phyloP scores from a whole-genome alignment of 352 stramenopile genomes.

The Phytophthora pluvialis region DNA sequence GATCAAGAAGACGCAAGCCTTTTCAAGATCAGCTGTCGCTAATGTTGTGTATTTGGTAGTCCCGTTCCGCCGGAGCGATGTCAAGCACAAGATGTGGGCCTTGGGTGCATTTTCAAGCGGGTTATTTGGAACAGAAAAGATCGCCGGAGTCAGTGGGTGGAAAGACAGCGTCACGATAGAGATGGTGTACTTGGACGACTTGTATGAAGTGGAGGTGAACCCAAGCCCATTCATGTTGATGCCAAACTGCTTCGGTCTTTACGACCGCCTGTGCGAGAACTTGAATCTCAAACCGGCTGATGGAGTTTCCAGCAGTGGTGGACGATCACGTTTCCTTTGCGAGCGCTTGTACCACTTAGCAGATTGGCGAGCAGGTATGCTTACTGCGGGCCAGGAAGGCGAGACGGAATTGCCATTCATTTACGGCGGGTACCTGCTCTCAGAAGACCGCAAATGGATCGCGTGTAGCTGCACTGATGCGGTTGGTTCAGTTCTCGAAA shows the following conservation, averaged over 20 bases:
- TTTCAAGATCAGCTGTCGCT: conserved; percentile 63
- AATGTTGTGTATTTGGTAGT: conserved; percentile 80
- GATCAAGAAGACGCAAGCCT: conserved; percentile 68
- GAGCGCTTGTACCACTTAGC: conserved; percentile 73
- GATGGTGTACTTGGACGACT: conserved; percentile 73
- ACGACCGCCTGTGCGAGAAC: conserved; percentile 71
- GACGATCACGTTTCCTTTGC: conserved; percentile 51
- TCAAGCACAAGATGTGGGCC: conserved; percentile 78
- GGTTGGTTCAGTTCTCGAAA: conserved; percentile 67
- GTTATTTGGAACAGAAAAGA: conserved; percentile 51
- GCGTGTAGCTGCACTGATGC: conserved; percentile 60
- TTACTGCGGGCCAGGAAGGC: conserved; percentile 8
- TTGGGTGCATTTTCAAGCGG: conserved; percentile 68
- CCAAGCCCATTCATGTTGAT: conserved; percentile 64
- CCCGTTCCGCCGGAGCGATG: conserved; percentile 63
- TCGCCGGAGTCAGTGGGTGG: conserved; percentile 40
- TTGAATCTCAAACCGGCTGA: conserved; percentile 57
- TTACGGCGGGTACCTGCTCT: conserved; percentile 64
- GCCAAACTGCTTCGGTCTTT: conserved; percentile 66
- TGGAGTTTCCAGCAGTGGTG: conserved; percentile 5
- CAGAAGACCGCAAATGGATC: conserved; percentile 67
- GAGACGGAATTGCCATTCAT: conserved; percentile 33
- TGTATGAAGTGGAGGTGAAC: conserved; percentile 72
- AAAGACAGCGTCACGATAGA: conserved; percentile 69
- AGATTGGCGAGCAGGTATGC: conserved; percentile 33